Evolutionary conservation across 2,329 filamentous ascomycete genomes (phyloP).

Genomic region (Clarireedia paspali): DNA sequence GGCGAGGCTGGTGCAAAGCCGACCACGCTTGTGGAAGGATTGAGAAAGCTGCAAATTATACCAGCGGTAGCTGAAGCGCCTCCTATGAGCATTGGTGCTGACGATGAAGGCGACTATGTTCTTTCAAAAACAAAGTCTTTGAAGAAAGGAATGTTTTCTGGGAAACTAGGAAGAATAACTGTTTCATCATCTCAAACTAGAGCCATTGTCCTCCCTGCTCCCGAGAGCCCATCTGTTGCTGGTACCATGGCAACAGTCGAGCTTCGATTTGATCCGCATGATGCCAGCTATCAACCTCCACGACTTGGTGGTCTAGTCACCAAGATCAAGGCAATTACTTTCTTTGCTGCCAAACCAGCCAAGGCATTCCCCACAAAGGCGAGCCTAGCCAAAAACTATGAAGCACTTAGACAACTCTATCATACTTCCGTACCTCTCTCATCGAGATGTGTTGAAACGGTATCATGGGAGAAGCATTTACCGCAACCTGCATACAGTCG

Average conservation of each 20-base stretch:
- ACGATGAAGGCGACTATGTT: conserved; percentile 19
- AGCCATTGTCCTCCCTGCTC: conserved; percentile 25
- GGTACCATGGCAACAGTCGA: conserved; percentile 26
- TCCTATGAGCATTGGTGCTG: conserved; percentile 22
- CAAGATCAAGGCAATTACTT: conserved; percentile 26
- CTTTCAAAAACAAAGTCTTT: conserved; percentile 25
- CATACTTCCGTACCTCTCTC: conserved; percentile 21
- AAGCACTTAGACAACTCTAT: conserved; percentile 22
- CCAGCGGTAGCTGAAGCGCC: conserved; percentile 25
- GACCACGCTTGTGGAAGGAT: conserved; percentile 19
- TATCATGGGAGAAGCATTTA: conserved; percentile 25
- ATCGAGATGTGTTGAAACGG: conserved; percentile 26
- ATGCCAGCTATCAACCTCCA: conserved; percentile 21
- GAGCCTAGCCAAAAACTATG: conserved; percentile 15
- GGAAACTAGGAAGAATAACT: conserved; percentile 28
- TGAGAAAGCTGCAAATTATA: conserved; percentile 22
- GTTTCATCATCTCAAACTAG: conserved; percentile 25
- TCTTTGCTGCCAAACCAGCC: conserved; percentile 20
- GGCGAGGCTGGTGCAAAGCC: conserved; percentile 18
- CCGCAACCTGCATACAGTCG: conserved; percentile 17
- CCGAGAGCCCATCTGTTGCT: conserved; percentile 10
- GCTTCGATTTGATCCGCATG: conserved; percentile 28
- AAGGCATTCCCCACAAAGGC: conserved; percentile 16
- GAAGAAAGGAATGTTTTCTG: conserved; percentile 29
- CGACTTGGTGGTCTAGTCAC: conserved; percentile 25